Evolutionary conservation across 768 basidiomycete species (phyloP).

Genomic region (Collybiopsis luxurians): DNA sequence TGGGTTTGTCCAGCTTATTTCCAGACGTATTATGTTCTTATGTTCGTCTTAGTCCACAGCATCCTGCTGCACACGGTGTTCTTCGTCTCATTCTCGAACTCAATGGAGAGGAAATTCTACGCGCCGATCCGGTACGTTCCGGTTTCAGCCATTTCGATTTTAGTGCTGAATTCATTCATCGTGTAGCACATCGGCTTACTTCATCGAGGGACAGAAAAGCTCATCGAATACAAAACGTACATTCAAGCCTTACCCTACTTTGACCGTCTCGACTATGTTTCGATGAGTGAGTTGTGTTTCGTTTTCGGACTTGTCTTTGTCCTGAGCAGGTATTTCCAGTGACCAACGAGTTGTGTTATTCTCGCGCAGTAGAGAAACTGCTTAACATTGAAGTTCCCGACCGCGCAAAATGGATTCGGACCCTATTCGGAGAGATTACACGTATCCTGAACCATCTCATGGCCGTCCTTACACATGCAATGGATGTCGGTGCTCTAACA

Average conservation of each 20-base stretch:
- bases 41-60: slow-evolving; percentile 68
- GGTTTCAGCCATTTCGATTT: neutral
- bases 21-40: neutral
- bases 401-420: slow-evolving; percentile 97
- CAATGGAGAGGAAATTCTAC: slow-evolving; percentile 93
- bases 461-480: slow-evolving; percentile 93
- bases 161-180: slow-evolving; percentile 6
- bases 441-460: slow-evolving; percentile 96
- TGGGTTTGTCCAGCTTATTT: slow-evolving; percentile 47
- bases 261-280: slow-evolving; percentile 98
- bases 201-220: slow-evolving; percentile 96
- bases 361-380: slow-evolving; percentile 95
- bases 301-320: neutral
- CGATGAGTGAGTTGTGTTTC: slow-evolving; percentile 79
- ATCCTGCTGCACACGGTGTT: slow-evolving; percentile 98
- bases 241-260: slow-evolving; percentile 98
- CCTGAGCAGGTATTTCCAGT: slow-evolving; percentile 45
- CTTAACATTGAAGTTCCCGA: slow-evolving; percentile 97
- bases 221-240: slow-evolving; percentile 99
- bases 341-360: slow-evolving; percentile 98
- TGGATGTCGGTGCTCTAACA: slow-evolving; percentile 97
- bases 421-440: slow-evolving; percentile 95
- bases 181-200: slow-evolving; percentile 88
- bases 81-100: slow-evolving; percentile 95
- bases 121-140: slow-evolving; percentile 72